Percentiles rank a stretch among this genome's conserved stretches.
These are phyloP conservation scores for Trichoderma pleuroti DNA, from an alignment of 2,329 filamentous ascomycete genomes.

Conservation along the genomic window DNA sequence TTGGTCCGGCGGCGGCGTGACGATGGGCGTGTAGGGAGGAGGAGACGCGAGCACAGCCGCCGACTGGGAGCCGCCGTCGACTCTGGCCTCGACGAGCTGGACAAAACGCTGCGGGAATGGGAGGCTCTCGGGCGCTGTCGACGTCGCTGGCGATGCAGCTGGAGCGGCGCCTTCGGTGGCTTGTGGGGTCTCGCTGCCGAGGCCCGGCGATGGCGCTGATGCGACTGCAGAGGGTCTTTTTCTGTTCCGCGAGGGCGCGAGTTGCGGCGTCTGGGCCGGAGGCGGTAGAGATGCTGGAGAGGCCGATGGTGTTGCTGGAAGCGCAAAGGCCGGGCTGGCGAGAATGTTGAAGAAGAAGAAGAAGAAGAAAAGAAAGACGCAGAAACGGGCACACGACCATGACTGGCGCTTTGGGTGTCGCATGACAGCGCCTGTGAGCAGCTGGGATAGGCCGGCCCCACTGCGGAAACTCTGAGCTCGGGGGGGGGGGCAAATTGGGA, in stretches of 20 bases:
- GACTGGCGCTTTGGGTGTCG: conserved; percentile 4
- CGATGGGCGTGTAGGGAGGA: conserved; percentile 27
- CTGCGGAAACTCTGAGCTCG: background rate
- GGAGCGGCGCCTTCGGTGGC: conserved; percentile 6
- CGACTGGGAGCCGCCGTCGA: too few species aligned
- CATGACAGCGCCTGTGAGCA: conserved; percentile 3
- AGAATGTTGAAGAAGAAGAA: background rate
- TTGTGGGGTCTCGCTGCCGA: conserved; percentile 4
- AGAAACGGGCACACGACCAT: background rate
- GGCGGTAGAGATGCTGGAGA: background rate
- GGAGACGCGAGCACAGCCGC: too few species aligned
- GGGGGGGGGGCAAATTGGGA: background rate
- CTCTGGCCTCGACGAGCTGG: background rate
- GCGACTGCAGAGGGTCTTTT: background rate
- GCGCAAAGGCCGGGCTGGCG: background rate
- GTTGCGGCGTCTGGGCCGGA: background rate
- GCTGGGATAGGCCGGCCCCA: background rate
- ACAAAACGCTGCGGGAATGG: background rate
- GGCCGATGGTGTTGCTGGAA: background rate
- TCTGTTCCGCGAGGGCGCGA: background rate
- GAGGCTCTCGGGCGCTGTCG: background rate
- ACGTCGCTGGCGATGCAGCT: conserved; percentile 2
- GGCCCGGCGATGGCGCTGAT: background rate
- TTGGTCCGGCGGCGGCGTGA: conserved; percentile 34
- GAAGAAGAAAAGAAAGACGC: background rate